phyloP scores from a whole-genome alignment of 2,329 filamentous ascomycete genomes.

The Xylariaceae sp. region DNA sequence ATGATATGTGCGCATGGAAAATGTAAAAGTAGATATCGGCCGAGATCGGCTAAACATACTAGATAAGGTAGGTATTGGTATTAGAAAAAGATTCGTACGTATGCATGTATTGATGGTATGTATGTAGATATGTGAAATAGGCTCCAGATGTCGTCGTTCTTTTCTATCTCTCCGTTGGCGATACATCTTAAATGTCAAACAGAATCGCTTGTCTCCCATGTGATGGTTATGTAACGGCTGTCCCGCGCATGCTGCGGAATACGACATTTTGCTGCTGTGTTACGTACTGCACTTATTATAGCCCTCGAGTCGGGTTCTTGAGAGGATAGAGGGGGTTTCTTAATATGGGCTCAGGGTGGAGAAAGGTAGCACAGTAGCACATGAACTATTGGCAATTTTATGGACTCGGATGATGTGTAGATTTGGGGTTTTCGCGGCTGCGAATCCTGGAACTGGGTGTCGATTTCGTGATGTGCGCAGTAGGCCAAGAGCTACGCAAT shows the following conservation, averaged over 20 bases:
- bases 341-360: constrained; percentile 9
- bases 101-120: background rate
- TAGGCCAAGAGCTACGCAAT: constrained; percentile 6
- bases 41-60: too few relatives aligned
- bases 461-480: constrained; percentile 21
- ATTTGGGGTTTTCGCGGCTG: constrained; percentile 25
- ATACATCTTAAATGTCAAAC: too few relatives aligned
- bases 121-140: constrained; percentile 1
- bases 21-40: too few relatives aligned
- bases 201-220: too few relatives aligned
- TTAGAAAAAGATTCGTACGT: too few relatives aligned
- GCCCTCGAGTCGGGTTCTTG: constrained; percentile 5
- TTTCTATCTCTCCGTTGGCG: too few relatives aligned
- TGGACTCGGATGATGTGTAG: constrained; percentile 13
- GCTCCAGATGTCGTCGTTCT: background rate
- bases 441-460: constrained; percentile 21
- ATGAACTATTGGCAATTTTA: constrained; percentile 11
- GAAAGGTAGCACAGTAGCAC: constrained; percentile 4
- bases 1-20: background rate
- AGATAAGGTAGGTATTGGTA: too few relatives aligned
- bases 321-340: constrained; percentile 7
- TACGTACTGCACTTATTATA: background rate
- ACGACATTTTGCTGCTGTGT: background rate
- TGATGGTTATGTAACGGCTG: too few relatives aligned
- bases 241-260: background rate